These are phyloP conservation scores for Silene uniflora DNA, from an alignment of 148 eudicot genomes.

Conservation along the genomic window DNA sequence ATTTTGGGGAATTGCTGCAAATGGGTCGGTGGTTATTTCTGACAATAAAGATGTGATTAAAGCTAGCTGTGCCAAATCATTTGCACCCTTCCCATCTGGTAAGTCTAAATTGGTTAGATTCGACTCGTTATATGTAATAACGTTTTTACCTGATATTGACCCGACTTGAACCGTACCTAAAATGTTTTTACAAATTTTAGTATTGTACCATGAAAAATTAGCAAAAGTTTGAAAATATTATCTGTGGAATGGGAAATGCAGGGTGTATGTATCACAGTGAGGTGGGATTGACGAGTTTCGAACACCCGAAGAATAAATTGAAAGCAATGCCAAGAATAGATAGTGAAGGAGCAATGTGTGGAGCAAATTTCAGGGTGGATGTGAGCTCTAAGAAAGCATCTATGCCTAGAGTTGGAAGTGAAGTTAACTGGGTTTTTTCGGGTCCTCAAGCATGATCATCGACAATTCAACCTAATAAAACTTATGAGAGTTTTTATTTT, in stretches of 20 bases:
- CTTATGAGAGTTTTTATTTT: too few relatives aligned
- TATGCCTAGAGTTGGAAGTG: slow-evolving; percentile 88
- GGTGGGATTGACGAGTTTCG: slow-evolving; percentile 62
- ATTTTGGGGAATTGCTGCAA: slow-evolving; percentile 80
- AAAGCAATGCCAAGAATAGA: slow-evolving; percentile 89
- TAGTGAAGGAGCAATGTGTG: slow-evolving; percentile 85
- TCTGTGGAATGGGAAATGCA: slow-evolving; percentile 20
- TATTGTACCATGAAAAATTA: too few relatives aligned
- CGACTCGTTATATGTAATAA: too few relatives aligned
- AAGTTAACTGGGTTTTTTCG: slow-evolving; percentile 64
- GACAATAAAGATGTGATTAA: slow-evolving; percentile 58
- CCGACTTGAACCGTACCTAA: too few relatives aligned
- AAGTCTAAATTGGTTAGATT: not conserved
- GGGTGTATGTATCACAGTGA: slow-evolving; percentile 86
- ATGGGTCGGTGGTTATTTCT: slow-evolving; percentile 74
- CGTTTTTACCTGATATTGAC: too few relatives aligned
- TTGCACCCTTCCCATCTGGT: slow-evolving; percentile 90
- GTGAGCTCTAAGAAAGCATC: slow-evolving; percentile 40
- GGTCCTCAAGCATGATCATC: slow-evolving; percentile 19
- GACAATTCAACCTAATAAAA: too few relatives aligned
- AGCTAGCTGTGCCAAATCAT: slow-evolving; percentile 78
- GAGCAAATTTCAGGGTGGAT: slow-evolving; percentile 77
- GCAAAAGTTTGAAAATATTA: too few relatives aligned
- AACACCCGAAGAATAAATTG: slow-evolving; percentile 77
- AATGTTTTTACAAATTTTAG: too few relatives aligned